Conservation (phyloP, 495 filamentous ascomycete species). For the Hyaloscypha variabilis region DNA sequence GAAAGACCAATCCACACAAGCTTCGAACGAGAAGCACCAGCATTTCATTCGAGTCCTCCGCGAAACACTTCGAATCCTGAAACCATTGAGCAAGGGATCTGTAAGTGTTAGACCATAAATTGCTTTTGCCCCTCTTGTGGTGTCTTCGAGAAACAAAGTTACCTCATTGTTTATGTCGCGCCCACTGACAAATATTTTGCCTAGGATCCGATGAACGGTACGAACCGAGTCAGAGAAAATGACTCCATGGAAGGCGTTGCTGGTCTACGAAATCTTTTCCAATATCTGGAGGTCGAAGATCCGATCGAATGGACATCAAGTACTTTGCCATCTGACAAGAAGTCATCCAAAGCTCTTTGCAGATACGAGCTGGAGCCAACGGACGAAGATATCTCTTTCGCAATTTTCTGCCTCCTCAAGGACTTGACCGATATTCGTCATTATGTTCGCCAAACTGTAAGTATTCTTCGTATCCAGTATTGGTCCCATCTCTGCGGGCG, state of each 20-base stretch:
- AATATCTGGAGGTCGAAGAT: background rate
- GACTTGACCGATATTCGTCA: background rate
- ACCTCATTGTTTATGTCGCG: too few species aligned
- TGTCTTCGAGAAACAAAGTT: background rate
- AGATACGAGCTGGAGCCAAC: background rate
- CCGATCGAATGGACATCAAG: background rate
- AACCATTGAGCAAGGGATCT: background rate
- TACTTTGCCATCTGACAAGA: background rate
- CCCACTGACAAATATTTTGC: too few species aligned
- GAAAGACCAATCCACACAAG: background rate
- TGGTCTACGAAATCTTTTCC: background rate
- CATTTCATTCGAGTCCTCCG: background rate
- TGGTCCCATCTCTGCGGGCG: too few species aligned
- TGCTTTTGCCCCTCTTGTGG: background rate
- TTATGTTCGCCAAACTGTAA: background rate
- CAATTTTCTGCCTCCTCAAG: background rate
- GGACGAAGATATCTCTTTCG: background rate
- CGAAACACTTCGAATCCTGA: background rate
- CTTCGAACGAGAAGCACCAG: background rate
- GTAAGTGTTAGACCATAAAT: background rate
- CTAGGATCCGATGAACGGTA: background rate
- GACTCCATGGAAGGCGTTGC: background rate
- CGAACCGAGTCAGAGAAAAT: too few species aligned
- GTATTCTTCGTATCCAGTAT: background rate
- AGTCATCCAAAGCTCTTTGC: background rate